These are phyloP conservation scores for Ogataea haglerorum DNA, from an alignment of 805 yeast genomes.

Conservation along the genomic window DNA sequence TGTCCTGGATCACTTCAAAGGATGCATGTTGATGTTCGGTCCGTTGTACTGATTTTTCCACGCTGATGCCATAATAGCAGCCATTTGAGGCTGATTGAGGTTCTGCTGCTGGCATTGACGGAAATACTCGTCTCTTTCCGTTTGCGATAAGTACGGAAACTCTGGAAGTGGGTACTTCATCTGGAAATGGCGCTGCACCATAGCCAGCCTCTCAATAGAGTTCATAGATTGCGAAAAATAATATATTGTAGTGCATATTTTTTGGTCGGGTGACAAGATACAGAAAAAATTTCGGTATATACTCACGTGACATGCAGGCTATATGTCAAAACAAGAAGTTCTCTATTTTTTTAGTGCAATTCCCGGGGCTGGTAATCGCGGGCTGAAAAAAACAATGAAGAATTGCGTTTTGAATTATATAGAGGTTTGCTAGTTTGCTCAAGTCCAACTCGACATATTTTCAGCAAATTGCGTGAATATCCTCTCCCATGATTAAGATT, in stretches of 20 bases:
- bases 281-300: neutral
- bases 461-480: neutral
- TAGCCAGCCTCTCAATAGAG: slow-evolving; percentile 17
- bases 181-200: slow-evolving; percentile 21
- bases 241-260: too few relatives aligned
- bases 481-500: slow-evolving; percentile 1
- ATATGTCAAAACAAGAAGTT: neutral
- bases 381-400: neutral
- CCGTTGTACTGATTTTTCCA: slow-evolving; percentile 11
- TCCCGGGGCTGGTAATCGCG: neutral
- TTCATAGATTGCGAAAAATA: neutral
- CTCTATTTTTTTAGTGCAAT: neutral
- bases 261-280: neutral
- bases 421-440: neutral
- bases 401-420: neutral
- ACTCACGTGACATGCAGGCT: neutral
- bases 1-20: slow-evolving; percentile 20
- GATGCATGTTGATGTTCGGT: slow-evolving; percentile 20
- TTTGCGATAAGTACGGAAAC: slow-evolving; percentile 21
- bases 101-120: slow-evolving; percentile 22
- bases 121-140: slow-evolving; percentile 20
- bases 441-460: neutral
- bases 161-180: slow-evolving; percentile 12
- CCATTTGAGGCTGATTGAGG: slow-evolving; percentile 2
- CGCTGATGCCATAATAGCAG: neutral